Conservation (phyloP, 306 rosid species). For the Prosopis cineraria region DNA sequence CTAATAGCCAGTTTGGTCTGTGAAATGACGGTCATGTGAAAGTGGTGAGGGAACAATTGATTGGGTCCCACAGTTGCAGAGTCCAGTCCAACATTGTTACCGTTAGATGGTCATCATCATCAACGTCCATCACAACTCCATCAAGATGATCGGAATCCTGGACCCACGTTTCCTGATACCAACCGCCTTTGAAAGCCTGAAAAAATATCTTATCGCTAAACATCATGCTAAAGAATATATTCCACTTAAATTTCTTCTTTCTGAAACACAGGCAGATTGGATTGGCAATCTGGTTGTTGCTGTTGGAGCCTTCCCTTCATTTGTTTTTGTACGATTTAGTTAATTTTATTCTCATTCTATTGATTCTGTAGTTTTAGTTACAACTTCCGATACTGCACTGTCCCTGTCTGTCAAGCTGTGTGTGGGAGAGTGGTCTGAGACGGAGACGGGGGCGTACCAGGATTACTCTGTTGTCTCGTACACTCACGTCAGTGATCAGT, state of each 20-base stretch:
- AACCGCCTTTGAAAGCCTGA: not conserved
- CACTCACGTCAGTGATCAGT: not conserved
- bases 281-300: not conserved
- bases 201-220: not conserved
- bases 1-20: not conserved
- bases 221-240: not conserved
- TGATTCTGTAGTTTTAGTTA: not conserved
- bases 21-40: constrained; percentile 47
- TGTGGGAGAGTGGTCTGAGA: not conserved
- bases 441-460: not conserved
- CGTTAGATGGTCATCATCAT: not conserved
- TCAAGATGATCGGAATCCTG: not conserved
- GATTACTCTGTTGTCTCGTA: not conserved
- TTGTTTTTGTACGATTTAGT: not conserved
- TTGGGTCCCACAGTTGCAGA: constrained; percentile 32
- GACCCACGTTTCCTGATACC: not conserved
- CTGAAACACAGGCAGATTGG: constrained; percentile 7
- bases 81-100: not conserved
- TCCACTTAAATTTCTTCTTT: not conserved
- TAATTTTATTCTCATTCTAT: not conserved
- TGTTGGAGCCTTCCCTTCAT: not conserved
- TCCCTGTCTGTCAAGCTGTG: not conserved
- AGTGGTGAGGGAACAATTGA: constrained; percentile 5
- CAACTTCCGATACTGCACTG: not conserved
- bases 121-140: not conserved